Percentiles rank a stretch among this genome's conserved stretches.
phyloP scores from a whole-genome alignment of 2,329 filamentous ascomycete species.

The Ascosphaera apis region DNA sequence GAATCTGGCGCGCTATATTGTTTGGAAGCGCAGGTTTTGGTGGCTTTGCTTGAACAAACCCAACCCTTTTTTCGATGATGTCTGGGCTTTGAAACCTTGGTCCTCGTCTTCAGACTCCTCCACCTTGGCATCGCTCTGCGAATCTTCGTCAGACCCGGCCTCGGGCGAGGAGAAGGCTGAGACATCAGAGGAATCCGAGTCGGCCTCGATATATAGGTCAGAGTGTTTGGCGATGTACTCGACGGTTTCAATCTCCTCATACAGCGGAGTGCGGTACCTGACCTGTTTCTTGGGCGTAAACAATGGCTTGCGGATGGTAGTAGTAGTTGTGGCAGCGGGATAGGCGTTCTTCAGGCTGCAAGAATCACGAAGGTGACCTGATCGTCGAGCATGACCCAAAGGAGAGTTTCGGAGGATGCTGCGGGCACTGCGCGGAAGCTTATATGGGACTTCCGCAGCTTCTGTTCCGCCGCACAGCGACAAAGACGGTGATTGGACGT shows the following conservation, averaged over 20 bases:
- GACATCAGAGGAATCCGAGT: conserved; percentile 6
- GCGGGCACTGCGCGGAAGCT: conserved; percentile 20
- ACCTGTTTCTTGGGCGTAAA: conserved; percentile 36
- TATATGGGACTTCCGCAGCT: conserved; percentile 14
- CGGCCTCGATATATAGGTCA: conserved; percentile 20
- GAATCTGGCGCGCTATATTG: conserved; percentile 14
- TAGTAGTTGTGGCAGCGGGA: too few relatives aligned
- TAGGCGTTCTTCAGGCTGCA: too few relatives aligned
- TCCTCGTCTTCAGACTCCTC: not conserved
- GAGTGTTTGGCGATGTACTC: conserved; percentile 32
- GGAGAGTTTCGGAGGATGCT: conserved; percentile 27
- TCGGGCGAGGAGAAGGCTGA: conserved; percentile 7
- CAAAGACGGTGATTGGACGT: conserved; percentile 3
- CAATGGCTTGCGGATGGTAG: conserved; percentile 16
- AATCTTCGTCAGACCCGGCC: conserved; percentile 10
- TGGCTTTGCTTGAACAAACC: not conserved
- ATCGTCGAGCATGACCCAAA: conserved; percentile 10
- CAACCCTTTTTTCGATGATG: conserved; percentile 2
- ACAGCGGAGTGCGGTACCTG: conserved; percentile 30
- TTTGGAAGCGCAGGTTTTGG: not conserved
- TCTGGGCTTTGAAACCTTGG: conserved; percentile 18
- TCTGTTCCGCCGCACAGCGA: conserved; percentile 4
- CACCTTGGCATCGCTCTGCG: conserved; percentile 7
- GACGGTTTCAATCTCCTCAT: conserved; percentile 34
- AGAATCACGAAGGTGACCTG: conserved; percentile 13